These are phyloP conservation scores for Angomonas desouzai DNA, from an alignment of 208 protist species.

Conservation along the genomic window DNA sequence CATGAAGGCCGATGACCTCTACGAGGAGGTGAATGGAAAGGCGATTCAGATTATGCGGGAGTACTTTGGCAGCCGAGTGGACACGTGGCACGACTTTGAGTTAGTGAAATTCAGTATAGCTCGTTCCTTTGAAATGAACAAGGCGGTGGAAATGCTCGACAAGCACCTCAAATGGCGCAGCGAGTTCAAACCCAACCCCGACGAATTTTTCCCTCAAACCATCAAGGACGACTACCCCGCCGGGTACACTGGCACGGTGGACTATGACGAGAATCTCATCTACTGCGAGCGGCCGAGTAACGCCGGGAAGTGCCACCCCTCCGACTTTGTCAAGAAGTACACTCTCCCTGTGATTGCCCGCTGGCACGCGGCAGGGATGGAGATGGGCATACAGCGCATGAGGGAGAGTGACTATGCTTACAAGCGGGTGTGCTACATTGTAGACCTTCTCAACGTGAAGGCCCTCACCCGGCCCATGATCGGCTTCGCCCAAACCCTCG, in stretches of 20 bases:
- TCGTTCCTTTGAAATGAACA: conserved; percentile 70
- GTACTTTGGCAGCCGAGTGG: conserved; percentile 59
- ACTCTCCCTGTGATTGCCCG: conserved; percentile 53
- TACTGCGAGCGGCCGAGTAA: conserved; percentile 82
- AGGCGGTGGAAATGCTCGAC: conserved; percentile 69
- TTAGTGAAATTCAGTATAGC: conserved; percentile 85
- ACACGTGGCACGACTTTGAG: conserved; percentile 73
- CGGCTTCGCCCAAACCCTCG: conserved; percentile 70
- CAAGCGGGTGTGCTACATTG: conserved; percentile 75
- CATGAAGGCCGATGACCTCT: conserved; percentile 40
- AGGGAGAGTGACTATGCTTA: conserved; percentile 40
- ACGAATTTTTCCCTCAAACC: conserved; percentile 75
- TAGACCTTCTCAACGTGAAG: conserved; percentile 63
- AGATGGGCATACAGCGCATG: conserved; percentile 64
- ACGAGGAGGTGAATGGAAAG: conserved; percentile 51
- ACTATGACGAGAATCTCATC: conserved; percentile 78
- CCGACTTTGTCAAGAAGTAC: conserved; percentile 62
- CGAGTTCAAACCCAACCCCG: conserved; percentile 43
- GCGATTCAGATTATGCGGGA: conserved; percentile 36
- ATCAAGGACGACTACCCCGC: conserved; percentile 68
- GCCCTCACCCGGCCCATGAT: conserved; percentile 70
- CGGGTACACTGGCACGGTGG: conserved; percentile 57
- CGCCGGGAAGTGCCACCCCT: conserved; percentile 46
- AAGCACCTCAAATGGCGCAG: conserved; percentile 68
- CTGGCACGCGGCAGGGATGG: conserved; percentile 59